Evolutionary conservation across 495 filamentous ascomycete genomes (phyloP).

Genomic region (Usnea hakonensis): DNA sequence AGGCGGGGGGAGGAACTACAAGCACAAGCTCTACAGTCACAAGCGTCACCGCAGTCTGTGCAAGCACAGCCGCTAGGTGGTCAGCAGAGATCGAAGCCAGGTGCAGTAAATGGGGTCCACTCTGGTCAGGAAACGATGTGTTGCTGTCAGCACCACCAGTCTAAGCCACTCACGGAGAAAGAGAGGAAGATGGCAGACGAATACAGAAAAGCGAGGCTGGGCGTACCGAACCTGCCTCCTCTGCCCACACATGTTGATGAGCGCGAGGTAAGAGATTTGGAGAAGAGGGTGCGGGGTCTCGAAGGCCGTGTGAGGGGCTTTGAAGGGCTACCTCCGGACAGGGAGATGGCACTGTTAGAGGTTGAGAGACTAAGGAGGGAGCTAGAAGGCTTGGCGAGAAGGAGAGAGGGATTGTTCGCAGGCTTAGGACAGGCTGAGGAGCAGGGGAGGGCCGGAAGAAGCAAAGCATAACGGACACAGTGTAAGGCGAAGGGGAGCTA

Average conservation of each 20-base stretch:
- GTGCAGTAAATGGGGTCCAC: neutral
- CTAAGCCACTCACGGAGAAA: slow-evolving; percentile 15
- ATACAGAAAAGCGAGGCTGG: slow-evolving; percentile 7
- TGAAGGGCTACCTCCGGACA: slow-evolving; percentile 55
- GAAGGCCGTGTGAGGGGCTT: slow-evolving; percentile 52
- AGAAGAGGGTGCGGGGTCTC: slow-evolving; percentile 45
- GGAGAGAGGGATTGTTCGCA: slow-evolving; percentile 39
- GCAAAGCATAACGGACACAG: neutral
- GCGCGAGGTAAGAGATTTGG: slow-evolving; percentile 40
- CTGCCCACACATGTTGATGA: slow-evolving; percentile 34
- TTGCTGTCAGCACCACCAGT: slow-evolving; percentile 21
- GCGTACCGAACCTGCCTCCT: neutral
- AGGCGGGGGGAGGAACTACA: slow-evolving; percentile 18
- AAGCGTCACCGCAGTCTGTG: neutral
- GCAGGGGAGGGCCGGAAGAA: neutral
- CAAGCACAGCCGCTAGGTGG: neutral
- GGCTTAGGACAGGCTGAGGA: neutral
- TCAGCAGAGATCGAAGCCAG: slow-evolving; percentile 2
- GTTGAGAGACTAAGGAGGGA: slow-evolving; percentile 52
- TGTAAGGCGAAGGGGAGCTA: neutral
- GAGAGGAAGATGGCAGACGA: slow-evolving; percentile 9
- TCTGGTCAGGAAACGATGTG: slow-evolving; percentile 8
- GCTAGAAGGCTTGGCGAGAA: slow-evolving; percentile 43
- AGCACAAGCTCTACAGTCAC: slow-evolving; percentile 13
- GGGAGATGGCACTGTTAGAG: slow-evolving; percentile 53